Conservation (phyloP, 495 filamentous ascomycete genomes). For the Podospora appendiculata region DNA sequence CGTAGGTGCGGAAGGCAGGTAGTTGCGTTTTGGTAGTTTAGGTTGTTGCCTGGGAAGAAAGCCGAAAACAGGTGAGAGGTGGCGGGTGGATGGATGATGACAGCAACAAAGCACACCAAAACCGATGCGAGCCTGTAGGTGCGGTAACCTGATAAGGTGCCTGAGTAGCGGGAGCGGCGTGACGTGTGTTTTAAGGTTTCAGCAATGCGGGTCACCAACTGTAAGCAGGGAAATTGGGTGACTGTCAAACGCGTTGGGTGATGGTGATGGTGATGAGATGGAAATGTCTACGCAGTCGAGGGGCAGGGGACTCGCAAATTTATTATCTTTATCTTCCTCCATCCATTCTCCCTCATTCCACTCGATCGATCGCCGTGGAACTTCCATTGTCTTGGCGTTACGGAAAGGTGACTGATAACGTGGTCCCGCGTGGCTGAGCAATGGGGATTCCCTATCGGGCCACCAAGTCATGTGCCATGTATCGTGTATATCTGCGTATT, state of each 20-base stretch:
- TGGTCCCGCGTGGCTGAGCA: conserved; percentile 8
- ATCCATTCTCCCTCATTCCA: too few relatives aligned
- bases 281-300: neutral
- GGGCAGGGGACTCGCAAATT: too few relatives aligned
- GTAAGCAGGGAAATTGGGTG: neutral
- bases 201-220: conserved; percentile 1
- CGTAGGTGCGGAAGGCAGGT: neutral
- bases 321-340: too few relatives aligned
- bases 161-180: neutral
- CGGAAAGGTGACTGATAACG: neutral
- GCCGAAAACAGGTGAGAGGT: neutral
- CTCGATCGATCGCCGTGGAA: neutral
- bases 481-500: too few relatives aligned
- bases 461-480: neutral
- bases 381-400: too few relatives aligned
- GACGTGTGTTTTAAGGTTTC: conserved; percentile 12
- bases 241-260: neutral
- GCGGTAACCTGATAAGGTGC: too few relatives aligned
- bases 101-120: too few relatives aligned
- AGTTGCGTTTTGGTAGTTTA: neutral
- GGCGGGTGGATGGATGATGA: neutral
- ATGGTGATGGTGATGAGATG: neutral
- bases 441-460: neutral
- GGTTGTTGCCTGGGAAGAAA: neutral
- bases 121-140: too few relatives aligned